Evolutionary conservation across 2,329 filamentous ascomycete species (phyloP), one percentile per base, ranked within the genome.

Genomic region (Hypoxylon sp.): DNA sequence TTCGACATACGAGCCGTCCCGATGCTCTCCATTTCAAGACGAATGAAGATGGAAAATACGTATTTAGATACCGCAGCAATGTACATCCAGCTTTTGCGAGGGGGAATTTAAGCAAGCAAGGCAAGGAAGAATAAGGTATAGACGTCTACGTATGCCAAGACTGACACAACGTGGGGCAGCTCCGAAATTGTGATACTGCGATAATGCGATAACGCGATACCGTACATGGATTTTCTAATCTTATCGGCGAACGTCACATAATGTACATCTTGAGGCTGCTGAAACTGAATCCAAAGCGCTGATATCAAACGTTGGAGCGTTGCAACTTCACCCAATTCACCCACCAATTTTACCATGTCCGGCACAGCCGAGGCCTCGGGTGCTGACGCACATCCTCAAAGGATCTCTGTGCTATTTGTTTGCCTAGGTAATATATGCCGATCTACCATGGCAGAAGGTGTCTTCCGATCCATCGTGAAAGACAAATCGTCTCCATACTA

Each of bases 391-490:
- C 46, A 58, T 5, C 25, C 65, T 48, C 65, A 73, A 76, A 78
- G 75, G 64, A 77, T 93, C 60, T 94, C 91, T 2, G 91, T 98
- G 38, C 88, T 98, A 57, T 98, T 98, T 78, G 95, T 98, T 74
- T 99, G 96, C 81, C 86, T 98, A 34, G 96, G 96, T 79, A 99
- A 99, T 81, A 98, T 98, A 76, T 99, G 94, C 79, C 86, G 87
- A 67, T 97, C 94, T 6, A 93, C 96, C 32, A 98, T 99, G 96
- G 93, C 94, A 49, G 95, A 98, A 83, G 96, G 93, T 53, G 92
- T 97, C 71, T 98, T 99, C 82, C 89, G 89, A 64, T 87, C 90
- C 66, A 82, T 96, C 43, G 86, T 86, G 43, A 84, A 87, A 72
- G 87, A 90, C 64, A 80, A 72, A 32, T 69, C 74, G 73, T 81